phyloP scores from a whole-genome alignment of 768 basidiomycete genomes.

The Chlorophyllum brunneum region DNA sequence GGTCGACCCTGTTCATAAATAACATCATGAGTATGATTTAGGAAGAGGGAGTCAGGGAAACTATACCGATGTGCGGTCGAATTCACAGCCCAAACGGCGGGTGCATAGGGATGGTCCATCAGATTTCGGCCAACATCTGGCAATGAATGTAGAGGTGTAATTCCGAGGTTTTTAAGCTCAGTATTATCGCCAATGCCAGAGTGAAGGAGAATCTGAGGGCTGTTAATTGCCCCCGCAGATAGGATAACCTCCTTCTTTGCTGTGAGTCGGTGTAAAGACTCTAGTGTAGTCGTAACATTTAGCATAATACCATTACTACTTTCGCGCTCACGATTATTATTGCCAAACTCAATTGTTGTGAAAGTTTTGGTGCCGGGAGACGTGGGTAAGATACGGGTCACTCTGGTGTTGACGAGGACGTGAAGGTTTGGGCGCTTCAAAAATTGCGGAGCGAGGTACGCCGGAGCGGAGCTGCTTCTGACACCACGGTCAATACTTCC shows the following conservation, averaged over 20 bases:
- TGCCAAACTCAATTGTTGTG: slow-evolving; percentile 13
- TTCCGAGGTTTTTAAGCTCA: slow-evolving; percentile 20
- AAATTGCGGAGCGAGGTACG: slow-evolving; percentile 19
- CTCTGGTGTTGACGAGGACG: slow-evolving; percentile 21
- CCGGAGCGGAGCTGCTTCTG: slow-evolving; percentile 14
- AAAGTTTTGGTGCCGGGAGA: not conserved
- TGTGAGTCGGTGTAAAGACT: slow-evolving; percentile 11
- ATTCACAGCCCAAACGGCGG: slow-evolving; percentile 24
- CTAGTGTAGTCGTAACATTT: not conserved
- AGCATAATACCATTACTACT: not conserved
- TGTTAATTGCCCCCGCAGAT: slow-evolving; percentile 30
- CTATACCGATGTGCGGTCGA: slow-evolving; percentile 19
- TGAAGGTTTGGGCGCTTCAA: slow-evolving; percentile 20
- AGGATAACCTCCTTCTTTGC: slow-evolving; percentile 54
- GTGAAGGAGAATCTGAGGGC: slow-evolving; percentile 28
- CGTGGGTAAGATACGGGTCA: slow-evolving; percentile 14
- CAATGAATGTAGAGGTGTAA: slow-evolving; percentile 20
- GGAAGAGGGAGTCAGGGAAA: slow-evolving; percentile 12
- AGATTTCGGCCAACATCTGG: slow-evolving; percentile 28
- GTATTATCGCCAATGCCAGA: slow-evolving; percentile 30
- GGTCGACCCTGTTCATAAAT: not conserved
- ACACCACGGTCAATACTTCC: slow-evolving; percentile 17
- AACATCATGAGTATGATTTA: not conserved
- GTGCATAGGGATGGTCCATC: slow-evolving; percentile 23
- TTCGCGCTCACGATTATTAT: slow-evolving; percentile 10